Evolutionary conservation across 2,329 filamentous ascomycete species (phyloP).

Genomic region (Fusarium begoniae): DNA sequence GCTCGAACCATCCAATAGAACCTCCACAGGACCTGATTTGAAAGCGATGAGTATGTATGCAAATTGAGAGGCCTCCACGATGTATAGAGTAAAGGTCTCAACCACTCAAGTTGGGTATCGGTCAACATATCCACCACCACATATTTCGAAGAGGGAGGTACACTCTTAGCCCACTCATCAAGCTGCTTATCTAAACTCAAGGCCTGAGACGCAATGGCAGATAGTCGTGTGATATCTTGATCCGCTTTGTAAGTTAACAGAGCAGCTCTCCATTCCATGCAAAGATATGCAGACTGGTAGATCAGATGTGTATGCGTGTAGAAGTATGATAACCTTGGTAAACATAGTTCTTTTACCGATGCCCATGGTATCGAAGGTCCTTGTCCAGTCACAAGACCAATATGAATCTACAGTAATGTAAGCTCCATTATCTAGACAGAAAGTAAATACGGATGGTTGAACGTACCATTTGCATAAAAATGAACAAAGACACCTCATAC

Average conservation of each 20-base stretch:
- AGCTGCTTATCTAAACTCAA: background rate
- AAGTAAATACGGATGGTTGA: fast-evolving
- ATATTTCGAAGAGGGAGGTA: background rate
- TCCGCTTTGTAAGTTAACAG: background rate
- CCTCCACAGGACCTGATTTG: background rate
- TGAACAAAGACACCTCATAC: background rate
- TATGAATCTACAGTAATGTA: background rate
- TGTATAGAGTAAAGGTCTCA: background rate
- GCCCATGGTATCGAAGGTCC: background rate
- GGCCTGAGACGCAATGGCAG: background rate
- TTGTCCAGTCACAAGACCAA: background rate
- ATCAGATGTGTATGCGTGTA: background rate
- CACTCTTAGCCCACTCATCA: background rate
- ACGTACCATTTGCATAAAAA: background rate
- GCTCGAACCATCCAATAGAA: background rate
- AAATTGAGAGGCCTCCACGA: background rate
- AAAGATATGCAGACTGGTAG: background rate
- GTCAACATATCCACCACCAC: background rate
- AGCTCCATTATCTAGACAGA: fast-evolving
- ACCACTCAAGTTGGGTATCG: background rate
- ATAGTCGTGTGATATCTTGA: background rate
- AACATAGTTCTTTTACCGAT: background rate
- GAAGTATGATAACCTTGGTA: background rate
- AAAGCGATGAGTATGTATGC: background rate
- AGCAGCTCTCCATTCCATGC: background rate